Percentiles rank a stretch among this genome's conserved stretches.
These are phyloP conservation scores for Leccinum subrobustum DNA, from an alignment of 1,284 basidiomycete genomes.

Conservation along the genomic window DNA sequence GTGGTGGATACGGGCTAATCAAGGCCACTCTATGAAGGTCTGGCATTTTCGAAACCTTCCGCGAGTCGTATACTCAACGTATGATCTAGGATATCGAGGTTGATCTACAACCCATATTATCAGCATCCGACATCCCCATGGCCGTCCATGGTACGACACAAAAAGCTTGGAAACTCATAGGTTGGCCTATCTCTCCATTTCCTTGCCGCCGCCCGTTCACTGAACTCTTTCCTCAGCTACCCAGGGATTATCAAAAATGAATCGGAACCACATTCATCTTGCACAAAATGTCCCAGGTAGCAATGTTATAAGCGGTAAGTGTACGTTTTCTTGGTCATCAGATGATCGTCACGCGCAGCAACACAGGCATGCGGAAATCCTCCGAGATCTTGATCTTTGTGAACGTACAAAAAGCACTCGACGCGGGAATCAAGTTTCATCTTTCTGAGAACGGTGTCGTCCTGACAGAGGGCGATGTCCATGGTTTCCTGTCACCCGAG, in stretches of 20 bases:
- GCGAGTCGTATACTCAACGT: not conserved
- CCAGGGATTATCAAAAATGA: slow-evolving; percentile 82
- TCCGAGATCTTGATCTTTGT: slow-evolving; percentile 77
- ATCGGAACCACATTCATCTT: slow-evolving; percentile 85
- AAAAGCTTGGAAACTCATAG: slow-evolving; percentile 69
- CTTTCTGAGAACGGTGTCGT: slow-evolving; percentile 84
- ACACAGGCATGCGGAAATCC: slow-evolving; percentile 71
- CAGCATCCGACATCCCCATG: slow-evolving; percentile 63
- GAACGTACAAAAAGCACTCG: slow-evolving; percentile 68
- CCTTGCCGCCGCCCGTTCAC: not conserved
- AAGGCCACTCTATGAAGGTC: slow-evolving; percentile 88
- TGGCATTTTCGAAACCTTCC: slow-evolving; percentile 10
- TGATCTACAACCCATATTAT: slow-evolving; percentile 62
- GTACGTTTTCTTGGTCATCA: not conserved
- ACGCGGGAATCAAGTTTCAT: slow-evolving; percentile 69
- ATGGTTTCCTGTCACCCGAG: slow-evolving; percentile 52
- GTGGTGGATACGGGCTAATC: slow-evolving; percentile 92
- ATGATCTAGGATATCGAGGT: slow-evolving; percentile 57
- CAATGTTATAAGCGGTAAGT: slow-evolving; percentile 72
- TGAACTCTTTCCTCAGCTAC: slow-evolving; percentile 40
- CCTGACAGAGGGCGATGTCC: slow-evolving; percentile 68
- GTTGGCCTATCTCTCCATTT: slow-evolving; percentile 26
- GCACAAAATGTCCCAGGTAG: slow-evolving; percentile 68
- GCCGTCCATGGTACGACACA: slow-evolving; percentile 79
- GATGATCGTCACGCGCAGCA: not conserved